Conservation (phyloP, 495 filamentous ascomycete genomes). For the Talaromyces borbonicus region DNA sequence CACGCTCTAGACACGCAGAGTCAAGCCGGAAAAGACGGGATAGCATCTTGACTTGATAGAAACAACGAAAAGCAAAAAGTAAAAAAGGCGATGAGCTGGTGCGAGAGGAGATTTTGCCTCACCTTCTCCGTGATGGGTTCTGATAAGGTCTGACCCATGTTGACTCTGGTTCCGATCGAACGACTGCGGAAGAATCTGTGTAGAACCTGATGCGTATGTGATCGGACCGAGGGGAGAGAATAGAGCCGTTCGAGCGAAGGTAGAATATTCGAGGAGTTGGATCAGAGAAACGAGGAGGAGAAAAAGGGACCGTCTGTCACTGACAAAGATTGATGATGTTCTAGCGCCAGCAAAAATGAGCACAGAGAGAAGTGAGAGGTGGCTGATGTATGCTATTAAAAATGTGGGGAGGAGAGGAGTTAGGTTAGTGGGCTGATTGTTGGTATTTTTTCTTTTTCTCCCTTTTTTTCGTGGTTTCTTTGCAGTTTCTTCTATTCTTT, state of each 20-base stretch:
- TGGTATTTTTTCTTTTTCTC: not conserved
- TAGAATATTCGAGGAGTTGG: constrained; percentile 2
- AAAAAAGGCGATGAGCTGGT: no score
- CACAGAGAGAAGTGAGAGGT: not conserved
- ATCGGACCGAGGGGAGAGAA: not conserved
- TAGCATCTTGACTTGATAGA: not conserved
- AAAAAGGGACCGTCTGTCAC: constrained; percentile 1
- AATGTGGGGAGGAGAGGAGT: constrained; percentile 7
- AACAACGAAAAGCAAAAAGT: not conserved
- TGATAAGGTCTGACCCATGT: constrained; percentile 98
- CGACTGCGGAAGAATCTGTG: not conserved
- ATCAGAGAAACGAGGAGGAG: constrained; percentile 4
- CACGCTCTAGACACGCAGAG: no score
- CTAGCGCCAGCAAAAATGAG: constrained; percentile 7
- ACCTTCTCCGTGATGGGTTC: constrained; percentile 99
- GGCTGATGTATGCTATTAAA: no score
- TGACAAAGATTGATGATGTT: not conserved
- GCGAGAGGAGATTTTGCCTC: no score
- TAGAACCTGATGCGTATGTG: constrained; percentile 9
- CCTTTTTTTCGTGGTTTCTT: not conserved
- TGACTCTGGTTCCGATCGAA: constrained; percentile 14
- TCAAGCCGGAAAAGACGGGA: not conserved
- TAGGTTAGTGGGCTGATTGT: not conserved
- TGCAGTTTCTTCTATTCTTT: no score
- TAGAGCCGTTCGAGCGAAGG: not conserved